A percentile compares a stretch with the other conserved stretches of the same genome.
These are phyloP conservation scores for Colletotrichum gloeosporioides DNA, from an alignment of 2,329 filamentous ascomycete species.

Conservation along the genomic window DNA sequence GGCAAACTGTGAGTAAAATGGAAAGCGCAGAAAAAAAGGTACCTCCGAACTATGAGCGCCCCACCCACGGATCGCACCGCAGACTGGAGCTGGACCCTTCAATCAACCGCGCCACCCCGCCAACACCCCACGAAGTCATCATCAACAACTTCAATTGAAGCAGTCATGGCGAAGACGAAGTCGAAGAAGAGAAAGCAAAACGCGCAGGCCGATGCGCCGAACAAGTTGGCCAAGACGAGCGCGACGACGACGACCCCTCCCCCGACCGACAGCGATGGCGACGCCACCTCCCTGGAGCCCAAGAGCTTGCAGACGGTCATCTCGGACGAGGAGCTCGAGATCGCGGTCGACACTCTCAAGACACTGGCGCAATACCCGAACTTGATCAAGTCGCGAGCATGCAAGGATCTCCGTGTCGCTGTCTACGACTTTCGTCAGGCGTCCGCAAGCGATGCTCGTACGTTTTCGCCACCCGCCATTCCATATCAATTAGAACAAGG, in stretches of 20 bases:
- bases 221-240: slow-evolving; percentile 44
- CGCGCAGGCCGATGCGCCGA: slow-evolving; percentile 35
- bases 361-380: slow-evolving; percentile 63
- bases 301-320: slow-evolving; percentile 58
- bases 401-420: slow-evolving; percentile 69
- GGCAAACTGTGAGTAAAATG: neutral
- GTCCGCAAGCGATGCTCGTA: slow-evolving; percentile 66
- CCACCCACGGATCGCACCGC: neutral
- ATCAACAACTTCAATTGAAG: neutral
- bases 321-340: slow-evolving; percentile 70
- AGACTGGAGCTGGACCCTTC: neutral
- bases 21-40: neutral
- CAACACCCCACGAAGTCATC: neutral
- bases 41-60: neutral
- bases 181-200: slow-evolving; percentile 51
- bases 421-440: slow-evolving; percentile 74
- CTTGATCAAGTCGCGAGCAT: slow-evolving; percentile 72
- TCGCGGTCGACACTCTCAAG: slow-evolving; percentile 68
- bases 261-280: slow-evolving; percentile 27
- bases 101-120: neutral
- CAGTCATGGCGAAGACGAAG: slow-evolving; percentile 49
- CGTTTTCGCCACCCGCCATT: neutral
- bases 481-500: neutral
- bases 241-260: slow-evolving; percentile 35
- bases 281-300: slow-evolving; percentile 44